phyloP scores from a whole-genome alignment of 306 rosid species.

The Cicer chorassanicum region DNA sequence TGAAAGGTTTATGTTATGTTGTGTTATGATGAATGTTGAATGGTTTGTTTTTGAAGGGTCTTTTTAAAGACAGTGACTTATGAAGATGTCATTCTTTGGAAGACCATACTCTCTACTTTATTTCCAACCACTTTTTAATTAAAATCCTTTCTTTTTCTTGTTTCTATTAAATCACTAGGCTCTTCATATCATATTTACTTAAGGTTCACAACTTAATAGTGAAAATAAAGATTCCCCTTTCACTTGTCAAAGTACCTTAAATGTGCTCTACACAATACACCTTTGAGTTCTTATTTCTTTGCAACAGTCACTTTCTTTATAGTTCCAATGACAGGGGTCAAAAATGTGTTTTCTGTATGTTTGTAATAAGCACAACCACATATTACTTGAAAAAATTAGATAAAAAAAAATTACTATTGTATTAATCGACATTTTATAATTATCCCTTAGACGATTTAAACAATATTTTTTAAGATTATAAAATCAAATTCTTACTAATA shows the following conservation, averaged over 20 bases:
- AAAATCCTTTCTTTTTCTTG: slow-evolving; percentile 51
- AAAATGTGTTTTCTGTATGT: slow-evolving; percentile 46
- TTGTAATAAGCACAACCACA: slow-evolving; percentile 32
- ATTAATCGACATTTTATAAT: no score
- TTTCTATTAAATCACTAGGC: slow-evolving; percentile 55
- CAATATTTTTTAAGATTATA: no score
- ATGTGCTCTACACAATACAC: slow-evolving; percentile 53
- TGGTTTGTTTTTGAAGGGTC: slow-evolving; percentile 46
- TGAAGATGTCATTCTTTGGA: slow-evolving; percentile 67
- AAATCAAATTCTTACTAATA: no score
- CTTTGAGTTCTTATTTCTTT: slow-evolving; percentile 58
- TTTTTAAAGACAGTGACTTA: slow-evolving; percentile 60
- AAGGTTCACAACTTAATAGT: slow-evolving; percentile 55
- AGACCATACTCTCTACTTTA: slow-evolving; percentile 51
- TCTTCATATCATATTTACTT: slow-evolving; percentile 50
- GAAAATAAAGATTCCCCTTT: slow-evolving; percentile 67
- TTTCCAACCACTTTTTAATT: slow-evolving; percentile 52
- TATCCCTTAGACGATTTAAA: no score
- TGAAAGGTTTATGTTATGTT: slow-evolving; percentile 36
- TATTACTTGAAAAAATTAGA: background rate
- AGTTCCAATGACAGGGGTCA: slow-evolving; percentile 59
- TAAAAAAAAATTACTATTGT: no score
- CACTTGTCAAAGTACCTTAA: slow-evolving; percentile 63
- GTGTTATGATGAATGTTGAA: slow-evolving; percentile 40
- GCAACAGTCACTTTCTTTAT: slow-evolving; percentile 67